These are phyloP conservation scores for Phytophthora citrophthora DNA, from an alignment of 352 stramenopile species.

Conservation along the genomic window DNA sequence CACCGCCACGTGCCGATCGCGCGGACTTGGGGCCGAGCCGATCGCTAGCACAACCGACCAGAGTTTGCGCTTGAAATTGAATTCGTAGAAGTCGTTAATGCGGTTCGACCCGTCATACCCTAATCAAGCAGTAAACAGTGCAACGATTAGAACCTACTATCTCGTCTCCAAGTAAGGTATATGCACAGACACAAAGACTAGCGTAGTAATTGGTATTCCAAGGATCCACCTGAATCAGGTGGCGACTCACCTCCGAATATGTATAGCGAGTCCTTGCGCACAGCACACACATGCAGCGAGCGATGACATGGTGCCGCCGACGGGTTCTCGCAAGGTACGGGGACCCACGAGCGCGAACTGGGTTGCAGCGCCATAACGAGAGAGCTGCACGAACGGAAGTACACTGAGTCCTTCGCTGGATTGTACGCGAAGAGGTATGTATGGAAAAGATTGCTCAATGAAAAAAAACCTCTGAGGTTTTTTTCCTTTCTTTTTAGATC, in stretches of 20 bases:
- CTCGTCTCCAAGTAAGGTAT: too few species aligned
- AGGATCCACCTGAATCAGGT: background rate
- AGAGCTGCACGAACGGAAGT: background rate
- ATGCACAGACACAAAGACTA: too few species aligned
- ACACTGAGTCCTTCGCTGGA: conserved; percentile 16
- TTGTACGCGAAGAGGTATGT: conserved; percentile 1
- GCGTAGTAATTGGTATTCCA: too few species aligned
- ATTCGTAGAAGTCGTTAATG: conserved; percentile 95
- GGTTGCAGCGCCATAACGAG: conserved; percentile 40
- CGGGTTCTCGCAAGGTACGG: conserved; percentile 82
- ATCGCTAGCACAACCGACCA: conserved; percentile 78
- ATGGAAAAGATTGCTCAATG: background rate
- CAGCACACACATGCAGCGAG: conserved; percentile 93
- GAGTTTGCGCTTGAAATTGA: conserved; percentile 88
- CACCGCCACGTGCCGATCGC: conserved; percentile 95
- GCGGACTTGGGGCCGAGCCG: conserved; percentile 81
- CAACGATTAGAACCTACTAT: background rate
- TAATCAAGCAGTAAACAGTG: conserved; percentile 10
- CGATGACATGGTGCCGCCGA: conserved; percentile 89
- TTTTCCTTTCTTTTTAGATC: background rate
- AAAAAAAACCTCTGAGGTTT: conserved; percentile 5
- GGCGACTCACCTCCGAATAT: conserved; percentile 83
- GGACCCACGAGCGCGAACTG: conserved; percentile 68
- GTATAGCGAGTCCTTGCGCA: conserved; percentile 93
- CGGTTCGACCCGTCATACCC: conserved; percentile 93